Percentiles rank a stretch among this genome's conserved stretches.
Conservation (phyloP, 2,329 filamentous ascomycete genomes). For the Colletotrichum theobromicola region DNA sequence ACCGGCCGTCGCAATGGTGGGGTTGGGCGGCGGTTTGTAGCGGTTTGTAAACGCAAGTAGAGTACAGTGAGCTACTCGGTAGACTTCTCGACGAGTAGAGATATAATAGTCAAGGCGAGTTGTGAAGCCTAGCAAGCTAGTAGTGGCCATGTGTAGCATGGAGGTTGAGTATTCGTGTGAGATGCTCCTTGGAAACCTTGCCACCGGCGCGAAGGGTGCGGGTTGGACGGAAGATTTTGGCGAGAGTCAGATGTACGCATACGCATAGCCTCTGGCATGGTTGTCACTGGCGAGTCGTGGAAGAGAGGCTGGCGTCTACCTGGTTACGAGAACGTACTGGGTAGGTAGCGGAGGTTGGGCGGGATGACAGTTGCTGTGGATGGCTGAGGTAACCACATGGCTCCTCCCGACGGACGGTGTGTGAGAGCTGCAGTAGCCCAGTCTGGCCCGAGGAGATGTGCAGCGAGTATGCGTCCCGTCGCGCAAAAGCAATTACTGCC, state of each 20-base stretch:
- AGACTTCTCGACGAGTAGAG: neutral
- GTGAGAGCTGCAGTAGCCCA: conserved; percentile 12
- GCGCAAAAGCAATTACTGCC: neutral
- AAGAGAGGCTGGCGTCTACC: neutral
- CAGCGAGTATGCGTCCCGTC: neutral
- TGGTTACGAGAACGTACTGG: neutral
- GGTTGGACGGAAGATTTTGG: neutral
- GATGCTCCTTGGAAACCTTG: neutral
- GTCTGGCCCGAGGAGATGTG: conserved; percentile 2
- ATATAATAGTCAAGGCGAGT: neutral
- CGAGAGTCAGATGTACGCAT: neutral
- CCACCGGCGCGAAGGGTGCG: neutral
- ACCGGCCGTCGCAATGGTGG: conserved; percentile 3
- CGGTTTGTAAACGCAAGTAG: neutral
- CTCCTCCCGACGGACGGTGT: conserved; percentile 18
- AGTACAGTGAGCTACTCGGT: neutral
- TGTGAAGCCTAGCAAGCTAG: neutral
- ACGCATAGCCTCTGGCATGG: neutral
- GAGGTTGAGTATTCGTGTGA: neutral
- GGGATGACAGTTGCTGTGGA: neutral
- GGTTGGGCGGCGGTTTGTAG: conserved; percentile 1
- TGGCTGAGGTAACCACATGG: conserved; percentile 16
- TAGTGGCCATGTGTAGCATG: neutral
- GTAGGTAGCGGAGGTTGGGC: conserved; percentile 11
- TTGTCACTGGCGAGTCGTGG: neutral